Conservation (phyloP, 2,329 filamentous ascomycete genomes). For the Drechslerella coelobrocha region DNA sequence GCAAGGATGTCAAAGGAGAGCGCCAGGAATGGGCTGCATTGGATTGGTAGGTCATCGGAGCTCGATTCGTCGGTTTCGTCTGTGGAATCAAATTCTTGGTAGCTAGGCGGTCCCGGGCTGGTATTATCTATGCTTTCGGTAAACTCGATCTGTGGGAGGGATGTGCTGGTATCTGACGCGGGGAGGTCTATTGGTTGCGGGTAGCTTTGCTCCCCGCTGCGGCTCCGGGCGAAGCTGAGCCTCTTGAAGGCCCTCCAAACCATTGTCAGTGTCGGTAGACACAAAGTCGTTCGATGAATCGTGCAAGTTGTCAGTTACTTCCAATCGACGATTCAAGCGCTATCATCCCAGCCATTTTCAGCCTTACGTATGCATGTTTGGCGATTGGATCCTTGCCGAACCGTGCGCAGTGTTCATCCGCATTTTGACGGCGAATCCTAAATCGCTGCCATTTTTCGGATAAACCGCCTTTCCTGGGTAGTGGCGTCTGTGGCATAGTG, state of each 20-base stretch:
- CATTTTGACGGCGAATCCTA: background rate
- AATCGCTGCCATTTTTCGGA: background rate
- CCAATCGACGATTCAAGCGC: background rate
- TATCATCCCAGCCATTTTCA: too few relatives aligned
- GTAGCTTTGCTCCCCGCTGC: background rate
- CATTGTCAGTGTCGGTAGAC: background rate
- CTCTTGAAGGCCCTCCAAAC: background rate
- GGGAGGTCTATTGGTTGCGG: too few relatives aligned
- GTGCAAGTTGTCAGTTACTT: background rate
- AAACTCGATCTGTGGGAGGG: too few relatives aligned
- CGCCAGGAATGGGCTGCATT: slow-evolving; percentile 20
- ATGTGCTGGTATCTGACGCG: too few relatives aligned
- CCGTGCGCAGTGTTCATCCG: background rate
- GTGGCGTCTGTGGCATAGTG: background rate
- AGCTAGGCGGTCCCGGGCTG: too few relatives aligned
- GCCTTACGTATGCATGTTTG: too few relatives aligned
- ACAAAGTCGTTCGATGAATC: background rate
- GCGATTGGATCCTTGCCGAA: too few relatives aligned
- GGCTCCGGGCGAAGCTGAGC: background rate
- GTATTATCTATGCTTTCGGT: too few relatives aligned
- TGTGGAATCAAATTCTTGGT: background rate
- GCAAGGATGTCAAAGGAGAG: slow-evolving; percentile 32
- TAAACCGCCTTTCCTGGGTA: too few relatives aligned
- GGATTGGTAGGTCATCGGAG: background rate
- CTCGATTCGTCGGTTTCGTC: background rate